phyloP scores from a whole-genome alignment of 192 early-diverging fungal genomes.

The Jimgerdemannia lactiflua region DNA sequence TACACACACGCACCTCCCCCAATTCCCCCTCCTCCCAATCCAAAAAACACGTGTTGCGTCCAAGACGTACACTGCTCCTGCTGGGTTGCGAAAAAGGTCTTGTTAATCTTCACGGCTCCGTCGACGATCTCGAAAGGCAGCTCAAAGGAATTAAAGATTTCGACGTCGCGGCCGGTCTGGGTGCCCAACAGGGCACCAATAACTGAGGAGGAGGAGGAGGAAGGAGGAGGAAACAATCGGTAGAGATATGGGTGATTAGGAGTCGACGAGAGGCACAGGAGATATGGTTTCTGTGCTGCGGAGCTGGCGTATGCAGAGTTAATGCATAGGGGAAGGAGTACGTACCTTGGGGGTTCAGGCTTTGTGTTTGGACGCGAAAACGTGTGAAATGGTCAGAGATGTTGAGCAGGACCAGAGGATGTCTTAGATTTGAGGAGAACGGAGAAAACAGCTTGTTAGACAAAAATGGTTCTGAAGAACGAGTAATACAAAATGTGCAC shows the following conservation, averaged over 20 bases:
- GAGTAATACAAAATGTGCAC: no score
- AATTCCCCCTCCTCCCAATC: no score
- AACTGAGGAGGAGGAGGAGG: constrained; percentile 23
- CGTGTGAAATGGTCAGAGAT: constrained; percentile 87
- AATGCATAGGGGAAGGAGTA: no score
- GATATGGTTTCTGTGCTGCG: background rate
- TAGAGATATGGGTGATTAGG: background rate
- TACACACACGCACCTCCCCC: no score
- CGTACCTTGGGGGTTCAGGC: constrained; percentile 9
- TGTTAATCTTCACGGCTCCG: constrained; percentile 52
- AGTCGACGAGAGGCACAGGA: background rate
- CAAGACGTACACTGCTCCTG: constrained; percentile 72
- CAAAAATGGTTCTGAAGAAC: background rate
- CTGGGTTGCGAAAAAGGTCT: constrained; percentile 64
- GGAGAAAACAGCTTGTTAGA: background rate
- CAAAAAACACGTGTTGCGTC: background rate
- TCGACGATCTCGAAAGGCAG: constrained; percentile 44
- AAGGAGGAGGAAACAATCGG: background rate
- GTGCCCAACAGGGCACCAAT: constrained; percentile 75
- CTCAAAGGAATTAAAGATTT: constrained; percentile 86
- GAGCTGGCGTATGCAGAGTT: background rate
- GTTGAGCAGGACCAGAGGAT: constrained; percentile 85
- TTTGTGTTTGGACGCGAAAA: constrained; percentile 55
- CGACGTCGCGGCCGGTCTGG: constrained; percentile 76
- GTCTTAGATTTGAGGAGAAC: constrained; percentile 37